These are phyloP conservation scores for Crithidia acanthocephali DNA, from an alignment of 208 protist species.

Conservation along the genomic window DNA sequence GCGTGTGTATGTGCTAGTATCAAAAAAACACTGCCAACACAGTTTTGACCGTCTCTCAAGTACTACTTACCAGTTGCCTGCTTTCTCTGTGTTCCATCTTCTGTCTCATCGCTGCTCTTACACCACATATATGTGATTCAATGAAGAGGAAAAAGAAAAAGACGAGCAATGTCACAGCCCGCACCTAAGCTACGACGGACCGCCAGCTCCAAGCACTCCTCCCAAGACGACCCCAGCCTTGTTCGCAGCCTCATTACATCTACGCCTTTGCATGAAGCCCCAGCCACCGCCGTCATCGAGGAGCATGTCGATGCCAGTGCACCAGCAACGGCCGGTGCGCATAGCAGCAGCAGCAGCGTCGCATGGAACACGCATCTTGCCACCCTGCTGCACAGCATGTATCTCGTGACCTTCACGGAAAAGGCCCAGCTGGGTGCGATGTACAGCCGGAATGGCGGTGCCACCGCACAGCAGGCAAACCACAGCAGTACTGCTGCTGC, in stretches of 20 bases:
- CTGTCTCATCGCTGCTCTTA: too few relatives aligned
- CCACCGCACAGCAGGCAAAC: background rate
- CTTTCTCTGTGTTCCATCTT: too few relatives aligned
- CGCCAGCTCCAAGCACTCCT: background rate
- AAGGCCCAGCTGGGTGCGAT: slow-evolving; percentile 69
- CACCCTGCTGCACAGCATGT: slow-evolving; percentile 62
- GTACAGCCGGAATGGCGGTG: background rate
- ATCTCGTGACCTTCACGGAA: slow-evolving; percentile 69
- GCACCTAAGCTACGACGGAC: background rate
- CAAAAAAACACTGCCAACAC: too few relatives aligned
- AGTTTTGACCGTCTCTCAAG: too few relatives aligned
- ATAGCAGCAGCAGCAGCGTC: background rate
- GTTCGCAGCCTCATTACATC: slow-evolving; percentile 11
- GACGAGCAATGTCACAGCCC: background rate
- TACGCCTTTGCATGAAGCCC: background rate
- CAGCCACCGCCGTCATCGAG: background rate
- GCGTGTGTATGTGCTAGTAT: too few relatives aligned
- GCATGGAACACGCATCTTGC: slow-evolving; percentile 46
- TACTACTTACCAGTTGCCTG: too few relatives aligned
- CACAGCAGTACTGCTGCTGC: background rate
- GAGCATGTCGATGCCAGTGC: background rate
- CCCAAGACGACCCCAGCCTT: background rate
- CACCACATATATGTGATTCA: too few relatives aligned
- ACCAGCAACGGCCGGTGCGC: background rate
- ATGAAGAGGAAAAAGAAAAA: background rate